Conservation (phyloP, 139 green algal species). For the Zygnema circumcarinatum region DNA sequence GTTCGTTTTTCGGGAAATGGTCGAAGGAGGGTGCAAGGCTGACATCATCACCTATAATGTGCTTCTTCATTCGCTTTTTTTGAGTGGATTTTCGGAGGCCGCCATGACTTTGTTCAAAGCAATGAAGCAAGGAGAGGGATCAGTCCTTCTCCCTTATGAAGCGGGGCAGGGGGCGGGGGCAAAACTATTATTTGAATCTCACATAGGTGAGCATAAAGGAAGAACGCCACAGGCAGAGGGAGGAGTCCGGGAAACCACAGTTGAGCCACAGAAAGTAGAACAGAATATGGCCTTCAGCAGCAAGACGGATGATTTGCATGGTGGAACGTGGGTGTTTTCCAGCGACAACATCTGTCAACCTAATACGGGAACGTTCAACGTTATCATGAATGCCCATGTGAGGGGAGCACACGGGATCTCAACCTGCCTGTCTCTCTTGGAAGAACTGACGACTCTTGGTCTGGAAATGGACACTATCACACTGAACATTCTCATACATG, state of each 20-base stretch:
- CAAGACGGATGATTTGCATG: neutral
- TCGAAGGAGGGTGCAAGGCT: neutral
- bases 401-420: constrained; percentile 47
- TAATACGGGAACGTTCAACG: constrained; percentile 66
- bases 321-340: neutral
- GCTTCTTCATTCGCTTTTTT: neutral
- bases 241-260: neutral
- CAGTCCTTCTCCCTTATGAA: too few species aligned
- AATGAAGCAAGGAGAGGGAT: constrained; percentile 3
- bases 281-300: neutral
- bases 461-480: constrained; percentile 64
- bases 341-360: neutral
- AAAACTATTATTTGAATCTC: neutral
- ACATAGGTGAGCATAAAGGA: neutral
- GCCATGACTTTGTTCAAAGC: constrained; percentile 21
- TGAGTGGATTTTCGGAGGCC: neutral
- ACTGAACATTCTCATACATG: constrained; percentile 65
- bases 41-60: neutral
- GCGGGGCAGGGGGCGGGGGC: neutral
- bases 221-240: neutral
- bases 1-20: neutral
- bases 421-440: constrained; percentile 30
- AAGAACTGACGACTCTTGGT: constrained; percentile 44
- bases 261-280: neutral
- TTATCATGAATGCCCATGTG: constrained; percentile 70